Conservation (phyloP, 2,329 filamentous ascomycete species). For the Fonsecaea multimorphosa region DNA sequence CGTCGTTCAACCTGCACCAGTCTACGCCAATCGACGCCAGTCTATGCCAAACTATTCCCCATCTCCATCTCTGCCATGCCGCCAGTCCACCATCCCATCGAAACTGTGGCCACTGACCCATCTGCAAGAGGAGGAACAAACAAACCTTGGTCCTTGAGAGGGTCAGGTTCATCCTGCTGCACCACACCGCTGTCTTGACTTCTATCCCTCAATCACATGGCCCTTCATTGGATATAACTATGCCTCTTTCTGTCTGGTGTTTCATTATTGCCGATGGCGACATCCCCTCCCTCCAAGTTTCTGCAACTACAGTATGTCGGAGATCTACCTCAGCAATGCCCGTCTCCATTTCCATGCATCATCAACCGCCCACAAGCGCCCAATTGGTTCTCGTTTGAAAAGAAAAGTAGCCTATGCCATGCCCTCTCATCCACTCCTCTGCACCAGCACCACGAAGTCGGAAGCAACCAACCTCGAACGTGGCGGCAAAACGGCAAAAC, state of each 20-base stretch:
- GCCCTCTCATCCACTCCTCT: background rate
- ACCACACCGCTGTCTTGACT: conserved; percentile 2
- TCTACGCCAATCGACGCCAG: background rate
- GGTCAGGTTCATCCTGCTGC: background rate
- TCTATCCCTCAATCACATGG: conserved; percentile 11
- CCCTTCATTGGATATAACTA: background rate
- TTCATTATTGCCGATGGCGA: background rate
- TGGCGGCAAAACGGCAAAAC: conserved; percentile 6
- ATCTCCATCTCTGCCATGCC: conserved; percentile 1
- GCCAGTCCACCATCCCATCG: background rate
- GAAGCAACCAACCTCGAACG: background rate
- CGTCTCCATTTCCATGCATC: background rate
- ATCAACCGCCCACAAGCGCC: conserved; percentile 6
- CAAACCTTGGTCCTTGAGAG: background rate
- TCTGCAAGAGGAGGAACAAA: background rate
- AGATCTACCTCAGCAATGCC: background rate
- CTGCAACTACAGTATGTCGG: too few relatives aligned
- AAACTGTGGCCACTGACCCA: background rate
- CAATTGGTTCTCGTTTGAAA: background rate
- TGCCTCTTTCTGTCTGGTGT: background rate
- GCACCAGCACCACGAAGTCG: background rate
- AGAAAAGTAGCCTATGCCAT: too few relatives aligned
- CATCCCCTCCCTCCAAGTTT: background rate
- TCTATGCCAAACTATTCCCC: background rate
- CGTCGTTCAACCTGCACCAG: background rate